Percentiles rank a stretch among this genome's conserved stretches.
Evolutionary conservation across 768 basidiomycete genomes (phyloP).

Genomic region (Tylopilus rubrobrunneus): DNA sequence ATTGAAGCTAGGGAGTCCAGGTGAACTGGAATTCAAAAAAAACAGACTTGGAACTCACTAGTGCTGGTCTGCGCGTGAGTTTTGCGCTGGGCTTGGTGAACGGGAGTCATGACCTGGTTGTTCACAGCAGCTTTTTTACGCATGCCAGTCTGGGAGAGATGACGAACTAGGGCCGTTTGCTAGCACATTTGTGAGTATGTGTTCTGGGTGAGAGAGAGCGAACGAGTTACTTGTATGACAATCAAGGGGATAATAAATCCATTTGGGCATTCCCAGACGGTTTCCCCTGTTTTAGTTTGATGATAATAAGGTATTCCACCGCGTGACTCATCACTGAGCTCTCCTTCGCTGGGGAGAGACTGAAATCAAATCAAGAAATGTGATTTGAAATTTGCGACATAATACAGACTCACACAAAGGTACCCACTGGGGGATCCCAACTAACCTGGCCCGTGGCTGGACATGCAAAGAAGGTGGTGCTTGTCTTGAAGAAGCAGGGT

Average conservation of each 20-base stretch:
- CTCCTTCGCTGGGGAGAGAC: constrained; percentile 85
- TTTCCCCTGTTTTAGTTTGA: constrained; percentile 87
- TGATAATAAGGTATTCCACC: constrained; percentile 90
- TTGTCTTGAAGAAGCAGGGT: constrained; percentile 35
- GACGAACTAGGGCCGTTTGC: constrained; percentile 71
- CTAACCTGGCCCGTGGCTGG: constrained; percentile 89
- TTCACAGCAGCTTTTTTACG: constrained; percentile 15
- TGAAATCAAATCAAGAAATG: constrained; percentile 28
- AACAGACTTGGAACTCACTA: constrained; percentile 37
- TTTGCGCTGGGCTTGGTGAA: constrained; percentile 34
- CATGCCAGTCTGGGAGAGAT: constrained; percentile 56
- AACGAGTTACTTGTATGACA: constrained; percentile 68
- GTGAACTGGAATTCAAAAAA: neutral
- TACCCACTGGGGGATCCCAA: constrained; percentile 89
- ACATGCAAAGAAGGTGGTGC: constrained; percentile 83
- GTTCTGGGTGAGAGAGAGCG: neutral
- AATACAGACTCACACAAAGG: constrained; percentile 65
- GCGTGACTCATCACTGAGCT: constrained; percentile 78
- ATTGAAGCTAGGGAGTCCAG: constrained; percentile 60
- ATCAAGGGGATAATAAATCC: constrained; percentile 90
- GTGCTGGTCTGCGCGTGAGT: constrained; percentile 39
- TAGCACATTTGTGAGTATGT: constrained; percentile 24
- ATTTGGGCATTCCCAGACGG: constrained; percentile 87
- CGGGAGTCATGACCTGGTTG: constrained; percentile 16
- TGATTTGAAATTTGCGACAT: constrained; percentile 11